Conservation (phyloP, 306 rosid genomes). For the Astragalus glycyphyllos region DNA sequence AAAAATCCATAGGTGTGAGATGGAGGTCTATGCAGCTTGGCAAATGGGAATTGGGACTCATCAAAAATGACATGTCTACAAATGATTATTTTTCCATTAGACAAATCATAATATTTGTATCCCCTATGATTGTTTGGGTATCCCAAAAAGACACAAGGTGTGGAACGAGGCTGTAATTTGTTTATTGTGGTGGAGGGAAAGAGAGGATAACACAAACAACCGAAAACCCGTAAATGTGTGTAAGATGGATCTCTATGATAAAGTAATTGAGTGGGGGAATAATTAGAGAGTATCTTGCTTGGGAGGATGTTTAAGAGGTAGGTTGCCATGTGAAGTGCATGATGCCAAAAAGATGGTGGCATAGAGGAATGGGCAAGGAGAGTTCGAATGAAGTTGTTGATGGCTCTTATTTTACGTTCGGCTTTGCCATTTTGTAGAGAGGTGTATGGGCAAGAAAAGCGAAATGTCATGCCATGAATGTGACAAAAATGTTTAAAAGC, state of each 20-base stretch:
- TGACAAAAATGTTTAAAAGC: too few species aligned
- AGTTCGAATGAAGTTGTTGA: background rate
- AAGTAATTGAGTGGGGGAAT: background rate
- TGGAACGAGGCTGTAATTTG: background rate
- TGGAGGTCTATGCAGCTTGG: background rate
- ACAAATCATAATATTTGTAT: background rate
- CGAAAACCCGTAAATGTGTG: background rate
- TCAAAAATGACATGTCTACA: background rate
- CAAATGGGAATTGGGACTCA: slow-evolving; percentile 1
- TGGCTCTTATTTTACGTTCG: background rate
- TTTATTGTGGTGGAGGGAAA: background rate
- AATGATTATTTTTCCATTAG: background rate
- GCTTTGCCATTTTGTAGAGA: background rate
- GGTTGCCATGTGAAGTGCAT: background rate
- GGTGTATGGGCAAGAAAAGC: background rate
- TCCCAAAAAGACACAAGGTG: background rate
- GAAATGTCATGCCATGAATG: background rate
- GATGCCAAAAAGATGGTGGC: background rate
- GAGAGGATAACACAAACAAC: background rate
- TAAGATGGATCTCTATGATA: background rate
- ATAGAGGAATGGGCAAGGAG: background rate
- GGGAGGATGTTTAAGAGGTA: background rate
- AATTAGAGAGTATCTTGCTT: background rate
- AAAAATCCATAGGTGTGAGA: background rate
- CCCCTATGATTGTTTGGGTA: background rate